Percentiles rank a stretch among this genome's conserved stretches.
Conservation (phyloP, 371 early-diverging fungal genomes). For the Dinochytrium kinnereticum region DNA sequence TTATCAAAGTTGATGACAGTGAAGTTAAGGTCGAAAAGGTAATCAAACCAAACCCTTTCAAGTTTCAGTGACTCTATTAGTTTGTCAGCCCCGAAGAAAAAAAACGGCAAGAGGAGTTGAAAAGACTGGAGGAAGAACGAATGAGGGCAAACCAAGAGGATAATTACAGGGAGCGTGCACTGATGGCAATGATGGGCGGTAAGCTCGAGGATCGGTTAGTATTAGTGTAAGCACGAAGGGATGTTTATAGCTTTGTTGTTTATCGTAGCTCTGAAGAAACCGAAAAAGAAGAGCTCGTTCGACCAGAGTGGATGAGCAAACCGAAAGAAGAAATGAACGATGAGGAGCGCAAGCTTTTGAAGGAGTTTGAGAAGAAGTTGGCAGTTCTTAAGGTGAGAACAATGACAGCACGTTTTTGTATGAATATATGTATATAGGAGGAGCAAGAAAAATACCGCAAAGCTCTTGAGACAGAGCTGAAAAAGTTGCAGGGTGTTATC, state of each 20-base stretch:
- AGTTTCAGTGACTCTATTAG: too few species aligned
- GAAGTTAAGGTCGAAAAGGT: slow-evolving; percentile 58
- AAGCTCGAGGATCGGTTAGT: slow-evolving; percentile 55
- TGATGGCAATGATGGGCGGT: slow-evolving; percentile 63
- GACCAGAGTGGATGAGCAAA: slow-evolving; percentile 64
- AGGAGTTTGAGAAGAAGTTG: slow-evolving; percentile 65
- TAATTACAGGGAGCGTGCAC: slow-evolving; percentile 55
- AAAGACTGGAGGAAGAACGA: slow-evolving; percentile 52
- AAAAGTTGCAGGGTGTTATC: slow-evolving; percentile 55
- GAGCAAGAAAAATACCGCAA: slow-evolving; percentile 66
- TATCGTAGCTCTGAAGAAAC: slow-evolving; percentile 46
- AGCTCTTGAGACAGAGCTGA: slow-evolving; percentile 63
- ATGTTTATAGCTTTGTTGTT: slow-evolving; percentile 16
- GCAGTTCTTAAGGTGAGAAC: slow-evolving; percentile 55
- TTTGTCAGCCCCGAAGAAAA: slow-evolving; percentile 58
- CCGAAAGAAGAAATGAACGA: slow-evolving; percentile 58
- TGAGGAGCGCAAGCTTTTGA: slow-evolving; percentile 59
- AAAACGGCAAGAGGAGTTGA: slow-evolving; percentile 42
- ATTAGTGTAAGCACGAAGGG: too few species aligned
- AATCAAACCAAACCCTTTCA: neutral
- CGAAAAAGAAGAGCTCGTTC: slow-evolving; percentile 53
- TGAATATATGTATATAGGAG: slow-evolving; percentile 44
- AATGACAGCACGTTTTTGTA: too few species aligned
- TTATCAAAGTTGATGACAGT: slow-evolving; percentile 50
- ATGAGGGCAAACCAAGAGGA: slow-evolving; percentile 44